A percentile compares a stretch with the other conserved stretches of the same genome.
These are phyloP conservation scores for Arthroderma sp. DNA, from an alignment of 2,329 filamentous ascomycete species.

Conservation along the genomic window DNA sequence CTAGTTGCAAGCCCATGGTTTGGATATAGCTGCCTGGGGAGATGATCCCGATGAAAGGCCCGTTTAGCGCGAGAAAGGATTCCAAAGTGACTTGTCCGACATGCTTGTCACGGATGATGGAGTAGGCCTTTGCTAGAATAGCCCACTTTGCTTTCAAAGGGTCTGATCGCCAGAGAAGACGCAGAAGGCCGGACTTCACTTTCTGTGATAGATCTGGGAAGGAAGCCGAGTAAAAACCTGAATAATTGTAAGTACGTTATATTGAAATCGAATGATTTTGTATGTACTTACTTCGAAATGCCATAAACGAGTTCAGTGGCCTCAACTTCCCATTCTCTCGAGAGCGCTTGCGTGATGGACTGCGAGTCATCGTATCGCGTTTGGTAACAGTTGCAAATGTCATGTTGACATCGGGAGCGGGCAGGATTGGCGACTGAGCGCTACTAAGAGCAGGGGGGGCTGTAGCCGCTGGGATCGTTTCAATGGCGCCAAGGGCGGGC, in stretches of 20 bases:
- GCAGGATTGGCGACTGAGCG: background rate
- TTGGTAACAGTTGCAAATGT: background rate
- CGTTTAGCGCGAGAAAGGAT: constrained; percentile 34
- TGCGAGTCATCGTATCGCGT: constrained; percentile 4
- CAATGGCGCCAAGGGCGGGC: constrained; percentile 4
- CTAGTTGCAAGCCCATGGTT: constrained; percentile 35
- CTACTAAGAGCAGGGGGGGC: constrained; percentile 5
- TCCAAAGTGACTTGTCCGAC: constrained; percentile 35
- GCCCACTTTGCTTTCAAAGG: constrained; percentile 40
- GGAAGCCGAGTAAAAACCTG: constrained; percentile 36
- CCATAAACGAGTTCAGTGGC: constrained; percentile 27
- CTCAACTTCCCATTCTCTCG: constrained; percentile 14
- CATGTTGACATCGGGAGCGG: background rate
- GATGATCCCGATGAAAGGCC: constrained; percentile 36
- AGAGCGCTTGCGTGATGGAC: constrained; percentile 11
- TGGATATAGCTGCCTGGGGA: constrained; percentile 34
- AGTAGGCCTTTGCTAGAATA: constrained; percentile 43
- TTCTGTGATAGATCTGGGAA: constrained; percentile 40
- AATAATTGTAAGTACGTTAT: background rate
- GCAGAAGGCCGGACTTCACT: constrained; percentile 38
- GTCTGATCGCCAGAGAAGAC: constrained; percentile 38
- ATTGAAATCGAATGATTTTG: background rate
- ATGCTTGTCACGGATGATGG: constrained; percentile 39
- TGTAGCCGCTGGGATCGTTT: background rate
- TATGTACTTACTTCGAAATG: constrained; percentile 20